These are phyloP conservation scores for Chlamydomonas sp. DNA, from an alignment of 139 green algal genomes.

Conservation along the genomic window DNA sequence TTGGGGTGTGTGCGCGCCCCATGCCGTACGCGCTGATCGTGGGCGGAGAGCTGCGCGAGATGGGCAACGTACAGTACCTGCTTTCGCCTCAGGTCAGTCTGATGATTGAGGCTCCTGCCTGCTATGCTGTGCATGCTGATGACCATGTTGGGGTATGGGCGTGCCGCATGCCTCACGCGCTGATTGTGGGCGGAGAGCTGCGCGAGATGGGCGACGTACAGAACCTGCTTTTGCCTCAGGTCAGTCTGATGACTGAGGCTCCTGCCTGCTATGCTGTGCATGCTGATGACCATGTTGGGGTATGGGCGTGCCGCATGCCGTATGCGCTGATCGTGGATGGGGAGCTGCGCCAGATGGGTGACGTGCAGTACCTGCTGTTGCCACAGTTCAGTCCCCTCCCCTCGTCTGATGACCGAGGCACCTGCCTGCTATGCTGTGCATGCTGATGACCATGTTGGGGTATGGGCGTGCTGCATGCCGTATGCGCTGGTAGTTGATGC, in stretches of 20 bases:
- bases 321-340: slow-evolving; percentile 65
- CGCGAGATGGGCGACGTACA: slow-evolving; percentile 51
- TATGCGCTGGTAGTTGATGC: slow-evolving; percentile 51
- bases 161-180: slow-evolving; percentile 18
- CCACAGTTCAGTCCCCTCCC: no score
- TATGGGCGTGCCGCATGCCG: slow-evolving; percentile 56
- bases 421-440: background rate
- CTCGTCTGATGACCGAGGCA: no score
- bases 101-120: no score
- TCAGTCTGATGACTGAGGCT: no score
- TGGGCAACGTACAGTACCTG: slow-evolving; percentile 67
- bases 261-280: background rate
- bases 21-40: slow-evolving; percentile 41
- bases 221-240: slow-evolving; percentile 73
- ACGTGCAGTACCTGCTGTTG: slow-evolving; percentile 68
- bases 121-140: background rate
- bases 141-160: background rate
- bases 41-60: slow-evolving; percentile 50
- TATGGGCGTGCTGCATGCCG: slow-evolving; percentile 6
- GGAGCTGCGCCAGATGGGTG: slow-evolving; percentile 48
- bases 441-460: background rate
- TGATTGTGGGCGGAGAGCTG: slow-evolving; percentile 56
- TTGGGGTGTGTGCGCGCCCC: background rate
- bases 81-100: no score
- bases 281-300: background rate